phyloP scores from a whole-genome alignment of 2,329 filamentous ascomycete genomes.

The Chalaropsis thielavioides region DNA sequence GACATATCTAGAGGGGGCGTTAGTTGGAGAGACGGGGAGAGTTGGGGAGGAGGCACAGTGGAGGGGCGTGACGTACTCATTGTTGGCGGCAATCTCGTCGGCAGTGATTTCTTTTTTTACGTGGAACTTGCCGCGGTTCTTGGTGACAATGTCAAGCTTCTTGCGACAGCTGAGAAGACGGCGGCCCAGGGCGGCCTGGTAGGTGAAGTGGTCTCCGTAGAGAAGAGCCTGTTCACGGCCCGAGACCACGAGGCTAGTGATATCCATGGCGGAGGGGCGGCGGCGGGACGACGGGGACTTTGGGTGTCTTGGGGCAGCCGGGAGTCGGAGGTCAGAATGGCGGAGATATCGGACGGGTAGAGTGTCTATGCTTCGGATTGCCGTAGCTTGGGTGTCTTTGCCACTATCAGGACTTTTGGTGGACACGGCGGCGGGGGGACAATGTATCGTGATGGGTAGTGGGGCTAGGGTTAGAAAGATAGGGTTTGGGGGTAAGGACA shows the following conservation, averaged over 20 bases:
- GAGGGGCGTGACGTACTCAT: slow-evolving; percentile 44
- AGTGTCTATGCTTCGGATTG: background rate
- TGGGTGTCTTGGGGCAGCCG: background rate
- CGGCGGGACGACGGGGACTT: background rate
- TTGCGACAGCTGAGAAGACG: slow-evolving; percentile 71
- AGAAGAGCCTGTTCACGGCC: slow-evolving; percentile 72
- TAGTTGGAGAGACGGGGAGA: background rate
- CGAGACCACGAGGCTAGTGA: slow-evolving; percentile 69
- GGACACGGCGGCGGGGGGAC: background rate
- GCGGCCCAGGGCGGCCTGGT: slow-evolving; percentile 65
- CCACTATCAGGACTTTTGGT: background rate
- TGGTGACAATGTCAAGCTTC: slow-evolving; percentile 70
- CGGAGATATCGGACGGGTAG: background rate
- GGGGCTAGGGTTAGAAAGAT: background rate
- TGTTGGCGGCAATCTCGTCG: slow-evolving; percentile 57
- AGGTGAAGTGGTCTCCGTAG: slow-evolving; percentile 76
- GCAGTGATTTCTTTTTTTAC: slow-evolving; percentile 56
- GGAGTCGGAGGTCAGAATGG: background rate
- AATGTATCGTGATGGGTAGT: background rate
- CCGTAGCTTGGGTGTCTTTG: background rate
- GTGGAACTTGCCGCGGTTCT: slow-evolving; percentile 73
- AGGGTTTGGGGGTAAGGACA: background rate
- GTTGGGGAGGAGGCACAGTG: background rate
- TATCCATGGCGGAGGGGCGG: slow-evolving; percentile 50
- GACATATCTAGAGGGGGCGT: slow-evolving; percentile 43